These are phyloP conservation scores for Komagataella populi DNA, from an alignment of 805 yeast species.

Conservation along the genomic window DNA sequence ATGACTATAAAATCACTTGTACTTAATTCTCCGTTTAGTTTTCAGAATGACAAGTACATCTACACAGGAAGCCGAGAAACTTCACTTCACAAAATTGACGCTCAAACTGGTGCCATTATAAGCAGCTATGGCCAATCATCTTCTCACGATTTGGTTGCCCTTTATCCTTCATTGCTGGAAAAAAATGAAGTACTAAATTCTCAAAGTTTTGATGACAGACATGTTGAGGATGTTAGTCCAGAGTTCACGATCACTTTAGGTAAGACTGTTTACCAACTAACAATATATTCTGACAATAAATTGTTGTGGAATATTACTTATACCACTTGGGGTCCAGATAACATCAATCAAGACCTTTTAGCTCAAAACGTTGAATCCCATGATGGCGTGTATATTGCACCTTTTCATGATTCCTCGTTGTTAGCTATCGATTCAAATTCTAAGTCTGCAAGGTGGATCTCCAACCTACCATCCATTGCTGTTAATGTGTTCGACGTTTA, in stretches of 20 bases:
- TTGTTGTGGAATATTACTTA: slow-evolving; percentile 78
- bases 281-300: slow-evolving; percentile 63
- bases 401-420: slow-evolving; percentile 69
- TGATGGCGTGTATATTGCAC: slow-evolving; percentile 71
- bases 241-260: slow-evolving; percentile 41
- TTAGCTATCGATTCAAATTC: slow-evolving; percentile 58
- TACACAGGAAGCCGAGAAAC: slow-evolving; percentile 81
- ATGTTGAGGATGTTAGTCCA: background rate
- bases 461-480: slow-evolving; percentile 56
- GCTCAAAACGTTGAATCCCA: slow-evolving; percentile 38
- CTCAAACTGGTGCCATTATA: slow-evolving; percentile 59
- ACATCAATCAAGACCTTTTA: slow-evolving; percentile 45
- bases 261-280: slow-evolving; percentile 55
- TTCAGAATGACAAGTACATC: slow-evolving; percentile 61
- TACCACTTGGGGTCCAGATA: slow-evolving; percentile 86
- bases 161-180: background rate
- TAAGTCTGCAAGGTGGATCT: slow-evolving; percentile 73
- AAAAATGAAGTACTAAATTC: background rate
- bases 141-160: slow-evolving; percentile 1
- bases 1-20: slow-evolving; percentile 68
- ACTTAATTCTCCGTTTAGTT: slow-evolving; percentile 72
- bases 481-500: slow-evolving; percentile 74
- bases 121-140: slow-evolving; percentile 39
- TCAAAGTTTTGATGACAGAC: background rate
- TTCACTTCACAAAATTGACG: slow-evolving; percentile 60